A percentile compares a stretch with the other conserved stretches of the same genome.
These are phyloP conservation scores for Tetrahymena borealis DNA, from an alignment of 73 alveolate species.

Conservation along the genomic window DNA sequence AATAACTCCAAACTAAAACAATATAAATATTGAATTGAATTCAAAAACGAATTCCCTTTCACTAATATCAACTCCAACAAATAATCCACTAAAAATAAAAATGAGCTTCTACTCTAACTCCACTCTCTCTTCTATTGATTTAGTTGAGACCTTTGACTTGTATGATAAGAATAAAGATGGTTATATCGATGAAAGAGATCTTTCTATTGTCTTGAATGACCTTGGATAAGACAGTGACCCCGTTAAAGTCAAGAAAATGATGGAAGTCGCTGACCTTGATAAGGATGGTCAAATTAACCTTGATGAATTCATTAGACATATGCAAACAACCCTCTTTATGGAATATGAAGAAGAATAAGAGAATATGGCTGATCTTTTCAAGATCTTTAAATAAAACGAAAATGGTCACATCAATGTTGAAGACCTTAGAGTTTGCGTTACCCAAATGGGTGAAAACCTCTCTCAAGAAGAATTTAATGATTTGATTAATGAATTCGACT, in stretches of 20 bases:
- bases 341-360: background rate
- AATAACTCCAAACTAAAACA: background rate
- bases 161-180: background rate
- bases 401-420: background rate
- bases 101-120: background rate
- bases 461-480: background rate
- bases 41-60: background rate
- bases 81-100: background rate
- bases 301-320: constrained; percentile 1
- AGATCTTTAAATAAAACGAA: background rate
- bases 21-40: background rate
- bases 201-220: background rate
- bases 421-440: background rate
- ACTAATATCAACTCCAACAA: background rate
- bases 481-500: background rate
- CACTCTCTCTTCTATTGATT: background rate
- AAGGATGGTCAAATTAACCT: background rate
- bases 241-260: background rate
- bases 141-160: background rate
- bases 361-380: background rate
- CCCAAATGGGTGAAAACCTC: background rate
- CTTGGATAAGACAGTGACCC: background rate
- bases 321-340: background rate
- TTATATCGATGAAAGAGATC: background rate
- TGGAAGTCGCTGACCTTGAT: background rate